Conservation (phyloP, 371 early-diverging fungal genomes). For the Coemansia sp. region DNA sequence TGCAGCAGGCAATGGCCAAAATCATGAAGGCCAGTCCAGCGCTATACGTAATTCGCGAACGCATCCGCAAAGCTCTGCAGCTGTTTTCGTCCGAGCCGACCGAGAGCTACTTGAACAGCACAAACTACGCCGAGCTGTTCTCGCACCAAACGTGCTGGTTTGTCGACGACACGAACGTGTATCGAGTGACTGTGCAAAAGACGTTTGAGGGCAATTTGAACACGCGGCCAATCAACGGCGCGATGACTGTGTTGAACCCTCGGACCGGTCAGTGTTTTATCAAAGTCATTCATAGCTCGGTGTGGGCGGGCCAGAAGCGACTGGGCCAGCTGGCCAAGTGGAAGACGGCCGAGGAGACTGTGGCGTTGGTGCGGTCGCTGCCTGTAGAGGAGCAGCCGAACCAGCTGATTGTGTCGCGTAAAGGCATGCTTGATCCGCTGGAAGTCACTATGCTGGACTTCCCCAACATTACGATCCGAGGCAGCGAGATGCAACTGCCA, state of each 20-base stretch:
- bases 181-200: conserved; percentile 99
- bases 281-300: conserved; percentile 98
- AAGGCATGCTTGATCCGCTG: conserved; percentile 98
- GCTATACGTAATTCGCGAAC: conserved; percentile 95
- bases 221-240: conserved; percentile 98
- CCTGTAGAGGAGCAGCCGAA: conserved; percentile 99
- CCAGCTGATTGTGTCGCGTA: conserved; percentile 97
- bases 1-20: conserved; percentile 96
- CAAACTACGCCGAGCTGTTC: conserved; percentile 97
- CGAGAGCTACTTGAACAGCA: conserved; percentile 95
- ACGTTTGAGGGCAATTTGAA: conserved; percentile 98
- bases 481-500: conserved; percentile 93
- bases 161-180: conserved; percentile 98
- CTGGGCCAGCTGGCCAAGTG: conserved; percentile 97
- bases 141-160: conserved; percentile 98
- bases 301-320: conserved; percentile 99
- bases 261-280: conserved; percentile 97
- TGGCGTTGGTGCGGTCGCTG: conserved; percentile 95
- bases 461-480: conserved; percentile 98
- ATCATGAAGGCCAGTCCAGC: conserved; percentile 98
- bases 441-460: conserved; percentile 89
- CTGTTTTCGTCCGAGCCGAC: conserved; percentile 98
- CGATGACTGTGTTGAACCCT: conserved; percentile 98
- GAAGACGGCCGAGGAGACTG: conserved; percentile 99
- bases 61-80: conserved; percentile 97